Percentiles rank a stretch among this genome's conserved stretches.
phyloP scores from a whole-genome alignment of 345 rosid genomes.

The Linum trigynum region DNA sequence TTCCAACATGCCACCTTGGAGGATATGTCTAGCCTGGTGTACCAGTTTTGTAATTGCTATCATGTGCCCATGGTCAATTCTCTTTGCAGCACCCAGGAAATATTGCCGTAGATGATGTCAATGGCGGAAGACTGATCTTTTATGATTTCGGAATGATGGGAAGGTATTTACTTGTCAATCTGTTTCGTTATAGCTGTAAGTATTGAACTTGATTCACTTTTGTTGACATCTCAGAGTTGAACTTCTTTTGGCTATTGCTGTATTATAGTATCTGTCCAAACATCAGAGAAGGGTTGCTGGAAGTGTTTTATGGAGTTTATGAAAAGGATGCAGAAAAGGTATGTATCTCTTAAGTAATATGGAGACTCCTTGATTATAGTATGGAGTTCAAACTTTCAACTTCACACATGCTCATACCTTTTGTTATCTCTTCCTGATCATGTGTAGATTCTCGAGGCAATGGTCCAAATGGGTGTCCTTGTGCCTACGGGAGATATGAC shows the following conservation, averaged over 20 bases:
- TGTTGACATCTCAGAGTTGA: constrained; percentile 1
- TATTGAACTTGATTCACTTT: constrained; percentile 3
- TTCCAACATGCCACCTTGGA: too few species aligned
- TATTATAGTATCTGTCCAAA: constrained; percentile 76
- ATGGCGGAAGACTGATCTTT: constrained; percentile 92
- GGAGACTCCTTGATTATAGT: too few species aligned
- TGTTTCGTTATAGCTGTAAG: constrained; percentile 2
- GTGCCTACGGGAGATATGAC: constrained; percentile 98
- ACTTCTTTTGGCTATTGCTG: constrained; percentile 9
- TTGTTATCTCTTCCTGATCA: not conserved
- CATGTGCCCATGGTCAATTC: too few species aligned
- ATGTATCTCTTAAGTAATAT: constrained; percentile 15
- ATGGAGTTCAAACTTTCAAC: too few species aligned
- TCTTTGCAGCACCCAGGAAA: constrained; percentile 87
- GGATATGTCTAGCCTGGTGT: too few species aligned
- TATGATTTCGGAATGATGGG: constrained; percentile 99
- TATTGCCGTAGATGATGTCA: constrained; percentile 95
- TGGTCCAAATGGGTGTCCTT: constrained; percentile 99
- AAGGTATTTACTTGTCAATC: constrained; percentile 42
- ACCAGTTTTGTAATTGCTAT: too few species aligned
- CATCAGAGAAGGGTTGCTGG: constrained; percentile 88
- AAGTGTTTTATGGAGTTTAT: constrained; percentile 10
- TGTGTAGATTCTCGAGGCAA: constrained; percentile 70
- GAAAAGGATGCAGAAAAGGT: constrained; percentile 96
- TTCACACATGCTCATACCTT: too few species aligned